Percentiles rank a stretch among this genome's conserved stretches.
phyloP scores from a whole-genome alignment of 371 early-diverging fungal species.

The Thermomucor indicae-seudaticae region DNA sequence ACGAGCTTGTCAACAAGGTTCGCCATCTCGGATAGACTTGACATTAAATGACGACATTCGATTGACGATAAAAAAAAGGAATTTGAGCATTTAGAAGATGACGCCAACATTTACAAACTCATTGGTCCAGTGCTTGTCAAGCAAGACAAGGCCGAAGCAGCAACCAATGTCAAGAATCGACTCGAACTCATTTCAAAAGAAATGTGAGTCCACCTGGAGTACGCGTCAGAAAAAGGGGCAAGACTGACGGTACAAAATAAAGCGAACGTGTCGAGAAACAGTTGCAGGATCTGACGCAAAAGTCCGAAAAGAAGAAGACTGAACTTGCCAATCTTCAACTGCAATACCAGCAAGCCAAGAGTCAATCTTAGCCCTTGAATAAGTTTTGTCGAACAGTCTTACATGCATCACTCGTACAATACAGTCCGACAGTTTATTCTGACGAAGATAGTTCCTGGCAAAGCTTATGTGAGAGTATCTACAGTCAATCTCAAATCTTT shows the following conservation, averaged over 20 bases:
- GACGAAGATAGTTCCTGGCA: too few species aligned
- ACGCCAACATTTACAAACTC: slow-evolving; percentile 88
- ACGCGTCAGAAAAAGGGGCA: neutral
- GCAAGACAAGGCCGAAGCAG: slow-evolving; percentile 87
- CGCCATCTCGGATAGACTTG: neutral
- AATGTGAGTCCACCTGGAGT: slow-evolving; percentile 55
- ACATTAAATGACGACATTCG: neutral
- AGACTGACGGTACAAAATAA: neutral
- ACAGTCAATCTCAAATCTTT: too few species aligned
- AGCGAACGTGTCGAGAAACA: slow-evolving; percentile 82
- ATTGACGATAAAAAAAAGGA: too few species aligned
- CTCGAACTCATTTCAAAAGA: slow-evolving; percentile 86
- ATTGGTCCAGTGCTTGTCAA: slow-evolving; percentile 94
- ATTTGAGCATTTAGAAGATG: slow-evolving; percentile 76
- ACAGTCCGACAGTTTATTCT: too few species aligned
- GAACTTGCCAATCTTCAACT: slow-evolving; percentile 19
- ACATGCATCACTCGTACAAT: too few species aligned
- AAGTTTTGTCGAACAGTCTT: too few species aligned
- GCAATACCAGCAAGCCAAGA: slow-evolving; percentile 13
- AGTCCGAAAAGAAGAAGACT: slow-evolving; percentile 19
- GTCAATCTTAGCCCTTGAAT: neutral
- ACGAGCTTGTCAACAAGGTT: slow-evolving; percentile 86
- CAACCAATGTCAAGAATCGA: slow-evolving; percentile 87
- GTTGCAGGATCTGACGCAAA: slow-evolving; percentile 42
- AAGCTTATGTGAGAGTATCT: too few species aligned